Percentiles rank a stretch among this genome's conserved stretches.
These are phyloP conservation scores for Marasmius oreades DNA, from an alignment of 1,284 basidiomycete species.

Conservation along the genomic window DNA sequence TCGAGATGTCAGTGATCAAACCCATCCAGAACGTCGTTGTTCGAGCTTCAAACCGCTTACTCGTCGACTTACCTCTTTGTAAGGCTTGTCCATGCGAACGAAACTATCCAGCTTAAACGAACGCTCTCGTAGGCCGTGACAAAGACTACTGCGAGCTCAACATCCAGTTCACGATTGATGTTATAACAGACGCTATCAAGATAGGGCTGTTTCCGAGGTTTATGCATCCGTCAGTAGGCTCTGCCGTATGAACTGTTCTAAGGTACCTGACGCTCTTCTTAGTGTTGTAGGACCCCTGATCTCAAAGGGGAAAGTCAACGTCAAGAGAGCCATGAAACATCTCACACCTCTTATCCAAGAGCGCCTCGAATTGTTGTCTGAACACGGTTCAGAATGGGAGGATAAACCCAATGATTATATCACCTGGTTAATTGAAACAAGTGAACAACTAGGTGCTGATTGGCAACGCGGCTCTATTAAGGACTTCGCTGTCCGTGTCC, in stretches of 20 bases:
- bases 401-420: constrained; percentile 12
- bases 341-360: constrained; percentile 12
- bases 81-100: background rate
- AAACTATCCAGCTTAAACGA: background rate
- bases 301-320: background rate
- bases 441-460: background rate
- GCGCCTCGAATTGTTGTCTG: constrained; percentile 11
- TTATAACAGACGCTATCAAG: constrained; percentile 19
- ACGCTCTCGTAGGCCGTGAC: constrained; percentile 20
- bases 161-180: constrained; percentile 27
- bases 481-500: background rate
- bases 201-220: constrained; percentile 27
- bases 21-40: constrained; percentile 19
- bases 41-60: constrained; percentile 20
- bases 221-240: constrained; percentile 27
- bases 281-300: constrained; percentile 14
- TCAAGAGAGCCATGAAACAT: constrained; percentile 1
- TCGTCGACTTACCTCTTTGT: constrained; percentile 24
- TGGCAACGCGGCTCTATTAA: background rate
- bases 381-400: constrained; percentile 14
- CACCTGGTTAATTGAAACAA: background rate
- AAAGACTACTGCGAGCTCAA: constrained; percentile 29
- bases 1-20: constrained; percentile 10
- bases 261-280: background rate
- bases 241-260: background rate